Base-by-base conservation (phyloP, 2,329 filamentous ascomycete species). In the Sclerotiophoma versabilis region DNA sequence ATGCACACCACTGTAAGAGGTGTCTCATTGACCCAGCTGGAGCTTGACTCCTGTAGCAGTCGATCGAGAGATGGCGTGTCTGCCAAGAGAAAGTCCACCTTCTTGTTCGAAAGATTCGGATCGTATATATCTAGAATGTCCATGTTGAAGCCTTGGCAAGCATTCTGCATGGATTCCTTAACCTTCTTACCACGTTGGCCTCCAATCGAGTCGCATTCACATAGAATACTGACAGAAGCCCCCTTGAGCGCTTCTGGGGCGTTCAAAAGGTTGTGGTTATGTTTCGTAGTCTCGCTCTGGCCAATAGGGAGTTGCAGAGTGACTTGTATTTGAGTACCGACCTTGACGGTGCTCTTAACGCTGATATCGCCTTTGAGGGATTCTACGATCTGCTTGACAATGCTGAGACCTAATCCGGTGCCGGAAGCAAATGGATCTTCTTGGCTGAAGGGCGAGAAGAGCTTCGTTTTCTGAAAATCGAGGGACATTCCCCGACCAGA, bases 391-490 rank as follows among this genome's bases (percentile, higher is more conserved):
- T 72, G 71, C 34, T 69, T 70, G 19, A 75, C 72, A 29, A 75
- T 74, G 17, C 61, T 69, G 26, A 75, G 60, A 6, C 73, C 73
- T 5, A 75, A 49, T 2, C 73, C 73, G 8, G 69, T 71, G 8
- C 73, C 73, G 4, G 62, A 64, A 7, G 64, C 59, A 29, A 74
- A 69, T 4, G 70, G 66, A 30, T 75, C 66, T 46, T 75, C 73
- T 43, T 75, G 73, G 25, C 65, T 68, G 34, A 75, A 75, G 1
- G 72, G 69, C 2, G 66, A 62, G 45, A 71, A 75, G 3, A 75
- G 50, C 19, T 68, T 65, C 5, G 65, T 61, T 42, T 64, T 54
- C 29, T 73, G 69, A 41, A 68, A 75, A 12, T 74, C 71, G 7
- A 57, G 23, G 23, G 69, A 72, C 68, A 75, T 75, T 23, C 73